Evolutionary conservation across 2,329 filamentous ascomycete genomes (phyloP).

Genomic region (Coccinonectria pachysandricola): DNA sequence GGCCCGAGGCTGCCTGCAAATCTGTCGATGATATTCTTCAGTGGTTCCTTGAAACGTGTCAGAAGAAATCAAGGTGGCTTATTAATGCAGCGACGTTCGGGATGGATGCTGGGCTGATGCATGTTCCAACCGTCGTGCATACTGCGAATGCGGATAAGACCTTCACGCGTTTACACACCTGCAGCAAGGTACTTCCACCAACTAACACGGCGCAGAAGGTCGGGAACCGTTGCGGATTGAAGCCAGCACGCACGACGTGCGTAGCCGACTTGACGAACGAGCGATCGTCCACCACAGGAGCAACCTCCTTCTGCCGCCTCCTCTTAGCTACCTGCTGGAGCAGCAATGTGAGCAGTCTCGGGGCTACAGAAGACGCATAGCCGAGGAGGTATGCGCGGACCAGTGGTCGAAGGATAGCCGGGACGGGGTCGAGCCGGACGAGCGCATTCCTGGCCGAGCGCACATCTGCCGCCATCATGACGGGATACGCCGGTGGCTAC

Average conservation of each 20-base stretch:
- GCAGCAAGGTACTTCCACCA: constrained; percentile 50
- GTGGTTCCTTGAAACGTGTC: constrained; percentile 16
- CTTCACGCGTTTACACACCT: constrained; percentile 36
- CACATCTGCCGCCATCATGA: background rate
- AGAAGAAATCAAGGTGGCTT: constrained; percentile 7
- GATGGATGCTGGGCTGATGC: no score
- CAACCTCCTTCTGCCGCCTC: constrained; percentile 19
- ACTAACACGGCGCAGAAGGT: constrained; percentile 52
- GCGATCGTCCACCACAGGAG: constrained; percentile 17
- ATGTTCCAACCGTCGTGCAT: no score
- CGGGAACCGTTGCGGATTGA: constrained; percentile 48
- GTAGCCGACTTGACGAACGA: constrained; percentile 23
- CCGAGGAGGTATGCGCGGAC: constrained; percentile 50
- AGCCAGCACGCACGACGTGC: constrained; percentile 38
- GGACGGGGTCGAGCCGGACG: constrained; percentile 26
- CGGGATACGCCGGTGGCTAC: no score
- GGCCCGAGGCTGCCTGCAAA: constrained; percentile 13
- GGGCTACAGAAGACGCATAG: constrained; percentile 48
- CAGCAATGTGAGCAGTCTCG: constrained; percentile 44
- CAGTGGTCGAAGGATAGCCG: constrained; percentile 42
- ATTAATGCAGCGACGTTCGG: background rate
- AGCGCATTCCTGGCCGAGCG: constrained; percentile 1
- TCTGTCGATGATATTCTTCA: constrained; percentile 20
- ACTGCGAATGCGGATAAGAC: no score
- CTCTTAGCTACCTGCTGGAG: constrained; percentile 37